These are phyloP conservation scores for Ophiocordyceps sinensis DNA, from an alignment of 2,329 filamentous ascomycete genomes.

Conservation along the genomic window DNA sequence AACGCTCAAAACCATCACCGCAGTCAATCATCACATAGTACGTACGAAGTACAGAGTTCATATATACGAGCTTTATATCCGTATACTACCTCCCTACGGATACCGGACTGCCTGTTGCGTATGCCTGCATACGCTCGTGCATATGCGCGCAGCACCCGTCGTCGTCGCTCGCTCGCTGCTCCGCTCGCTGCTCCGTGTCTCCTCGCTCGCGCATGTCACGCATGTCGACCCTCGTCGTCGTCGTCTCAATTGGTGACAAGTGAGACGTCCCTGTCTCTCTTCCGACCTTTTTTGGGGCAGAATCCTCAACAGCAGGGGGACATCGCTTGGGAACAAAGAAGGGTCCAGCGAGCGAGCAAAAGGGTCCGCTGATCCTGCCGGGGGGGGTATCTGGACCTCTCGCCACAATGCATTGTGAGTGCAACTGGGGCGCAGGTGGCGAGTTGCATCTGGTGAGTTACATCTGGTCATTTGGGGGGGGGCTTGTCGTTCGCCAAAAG, in stretches of 20 bases:
- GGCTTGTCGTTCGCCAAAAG: neutral
- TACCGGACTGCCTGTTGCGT: too few species aligned
- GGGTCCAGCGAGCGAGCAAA: neutral
- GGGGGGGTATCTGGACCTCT: neutral
- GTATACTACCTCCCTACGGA: too few species aligned
- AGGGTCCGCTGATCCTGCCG: neutral
- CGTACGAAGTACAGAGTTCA: too few species aligned
- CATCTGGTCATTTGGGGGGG: neutral
- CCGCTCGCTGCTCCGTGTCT: neutral
- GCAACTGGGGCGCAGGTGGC: neutral
- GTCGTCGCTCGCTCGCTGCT: neutral
- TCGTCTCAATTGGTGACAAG: neutral
- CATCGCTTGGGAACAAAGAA: neutral
- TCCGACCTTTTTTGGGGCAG: neutral
- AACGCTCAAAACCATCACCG: too few species aligned
- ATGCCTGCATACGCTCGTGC: too few species aligned
- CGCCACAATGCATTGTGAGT: neutral
- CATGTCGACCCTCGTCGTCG: neutral
- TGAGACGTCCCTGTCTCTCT: neutral
- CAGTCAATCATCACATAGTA: too few species aligned
- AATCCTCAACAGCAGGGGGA: neutral
- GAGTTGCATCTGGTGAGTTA: neutral
- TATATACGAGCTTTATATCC: too few species aligned
- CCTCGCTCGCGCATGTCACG: neutral
- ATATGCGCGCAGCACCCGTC: neutral